Evolutionary conservation across 108 stramenopile genomes (phyloP).

Genomic region (Skeletonema marinoi): DNA sequence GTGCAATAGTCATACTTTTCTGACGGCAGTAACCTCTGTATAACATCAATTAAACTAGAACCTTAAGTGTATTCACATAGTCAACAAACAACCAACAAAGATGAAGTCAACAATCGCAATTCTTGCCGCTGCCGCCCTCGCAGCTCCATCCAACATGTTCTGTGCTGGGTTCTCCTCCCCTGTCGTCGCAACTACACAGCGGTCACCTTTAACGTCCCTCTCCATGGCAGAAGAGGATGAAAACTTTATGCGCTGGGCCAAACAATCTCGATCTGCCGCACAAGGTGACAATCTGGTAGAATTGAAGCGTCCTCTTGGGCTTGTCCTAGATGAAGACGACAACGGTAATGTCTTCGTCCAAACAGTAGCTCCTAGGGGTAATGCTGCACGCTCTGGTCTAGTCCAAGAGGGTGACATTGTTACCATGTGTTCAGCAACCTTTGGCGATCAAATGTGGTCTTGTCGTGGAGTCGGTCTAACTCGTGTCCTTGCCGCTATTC

Average conservation of each 20-base stretch:
- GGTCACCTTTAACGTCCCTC: conserved; percentile 7
- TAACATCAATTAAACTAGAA: too few species aligned
- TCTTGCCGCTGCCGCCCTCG: conserved; percentile 23
- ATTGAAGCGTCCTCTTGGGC: conserved; percentile 87
- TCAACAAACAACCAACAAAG: background rate
- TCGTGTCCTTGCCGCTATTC: conserved; percentile 89
- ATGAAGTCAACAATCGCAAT: conserved; percentile 42
- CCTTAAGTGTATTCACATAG: background rate
- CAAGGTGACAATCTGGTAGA: conserved; percentile 89
- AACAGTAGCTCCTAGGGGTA: conserved; percentile 88
- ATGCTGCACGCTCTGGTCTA: conserved; percentile 89
- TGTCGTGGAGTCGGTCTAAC: conserved; percentile 88
- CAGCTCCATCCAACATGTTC: conserved; percentile 11
- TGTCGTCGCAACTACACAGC: background rate
- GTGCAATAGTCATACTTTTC: too few species aligned
- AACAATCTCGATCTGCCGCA: conserved; percentile 60
- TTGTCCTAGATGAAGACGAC: conserved; percentile 92
- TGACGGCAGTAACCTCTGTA: too few species aligned
- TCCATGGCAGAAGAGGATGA: conserved; percentile 53
- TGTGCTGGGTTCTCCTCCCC: conserved; percentile 5
- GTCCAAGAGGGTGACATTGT: conserved; percentile 91
- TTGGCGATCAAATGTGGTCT: conserved; percentile 96
- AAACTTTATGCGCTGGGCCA: conserved; percentile 70
- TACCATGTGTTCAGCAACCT: conserved; percentile 94
- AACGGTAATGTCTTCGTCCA: conserved; percentile 89